A percentile compares a stretch with the other conserved stretches of the same genome.
Conservation (phyloP, 2,329 filamentous ascomycete genomes). For the Aaosphaeria pasadenensis region DNA sequence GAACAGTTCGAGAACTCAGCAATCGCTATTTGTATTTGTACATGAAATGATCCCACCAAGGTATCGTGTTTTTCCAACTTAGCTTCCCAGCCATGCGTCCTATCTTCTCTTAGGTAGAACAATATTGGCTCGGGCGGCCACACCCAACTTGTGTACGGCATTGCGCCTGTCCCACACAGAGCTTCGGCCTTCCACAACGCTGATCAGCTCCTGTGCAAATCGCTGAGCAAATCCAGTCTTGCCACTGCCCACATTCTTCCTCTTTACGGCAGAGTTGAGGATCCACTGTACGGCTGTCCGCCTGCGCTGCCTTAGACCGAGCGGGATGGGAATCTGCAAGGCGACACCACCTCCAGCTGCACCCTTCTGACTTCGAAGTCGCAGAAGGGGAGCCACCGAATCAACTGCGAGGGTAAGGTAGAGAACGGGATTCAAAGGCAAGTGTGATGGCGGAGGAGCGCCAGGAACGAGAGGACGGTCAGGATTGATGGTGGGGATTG, state of each 20-base stretch:
- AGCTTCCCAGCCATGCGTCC: background rate
- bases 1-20: too few relatives aligned
- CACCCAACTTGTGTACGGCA: slow-evolving; percentile 75
- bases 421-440: slow-evolving; percentile 83
- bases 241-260: slow-evolving; percentile 68
- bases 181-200: slow-evolving; percentile 83
- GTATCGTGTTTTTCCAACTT: too few relatives aligned
- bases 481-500: slow-evolving; percentile 73
- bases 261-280: slow-evolving; percentile 75
- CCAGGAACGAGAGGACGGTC: slow-evolving; percentile 71
- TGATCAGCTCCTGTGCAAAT: slow-evolving; percentile 81
- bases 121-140: slow-evolving; percentile 73
- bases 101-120: slow-evolving; percentile 29
- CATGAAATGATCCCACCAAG: too few relatives aligned
- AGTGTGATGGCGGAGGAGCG: slow-evolving; percentile 70
- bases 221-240: slow-evolving; percentile 70
- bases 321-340: slow-evolving; percentile 77
- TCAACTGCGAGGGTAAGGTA: slow-evolving; percentile 92
- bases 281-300: slow-evolving; percentile 86
- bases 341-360: slow-evolving; percentile 82
- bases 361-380: slow-evolving; percentile 72
- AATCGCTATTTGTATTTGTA: too few relatives aligned
- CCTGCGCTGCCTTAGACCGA: slow-evolving; percentile 71
- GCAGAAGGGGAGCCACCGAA: slow-evolving; percentile 84
- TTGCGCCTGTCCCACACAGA: slow-evolving; percentile 79